phyloP scores from a whole-genome alignment of 2,329 filamentous ascomycete species.

The Xylariaceae sp. region DNA sequence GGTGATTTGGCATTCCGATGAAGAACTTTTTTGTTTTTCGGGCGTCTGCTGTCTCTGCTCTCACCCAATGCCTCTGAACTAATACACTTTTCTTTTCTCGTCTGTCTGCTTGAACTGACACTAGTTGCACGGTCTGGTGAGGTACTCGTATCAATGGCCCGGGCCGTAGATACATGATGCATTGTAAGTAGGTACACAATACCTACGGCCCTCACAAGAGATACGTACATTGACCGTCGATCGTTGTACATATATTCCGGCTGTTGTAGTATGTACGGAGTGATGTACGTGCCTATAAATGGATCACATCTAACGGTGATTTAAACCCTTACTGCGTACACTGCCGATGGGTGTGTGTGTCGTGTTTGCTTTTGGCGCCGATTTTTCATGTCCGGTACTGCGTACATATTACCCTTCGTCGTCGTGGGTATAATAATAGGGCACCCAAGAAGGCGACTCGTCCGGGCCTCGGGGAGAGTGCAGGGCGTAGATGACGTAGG shows the following conservation, averaged over 20 bases:
- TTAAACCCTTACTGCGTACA: not conserved
- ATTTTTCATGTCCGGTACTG: not conserved
- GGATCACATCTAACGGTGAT: not conserved
- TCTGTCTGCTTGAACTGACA: too few relatives aligned
- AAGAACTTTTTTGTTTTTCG: not conserved
- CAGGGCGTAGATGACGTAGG: not conserved
- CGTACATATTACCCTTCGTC: too few relatives aligned
- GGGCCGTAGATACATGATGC: not conserved
- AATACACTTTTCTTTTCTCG: too few relatives aligned
- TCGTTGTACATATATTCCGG: not conserved
- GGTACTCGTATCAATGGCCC: not conserved
- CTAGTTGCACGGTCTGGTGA: not conserved
- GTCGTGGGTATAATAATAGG: not conserved
- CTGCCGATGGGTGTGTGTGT: not conserved
- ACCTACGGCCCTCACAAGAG: not conserved
- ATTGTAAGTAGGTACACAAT: not conserved
- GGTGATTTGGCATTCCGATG: not conserved
- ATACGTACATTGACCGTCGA: too few relatives aligned
- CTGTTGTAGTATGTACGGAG: too few relatives aligned
- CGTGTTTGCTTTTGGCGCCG: not conserved
- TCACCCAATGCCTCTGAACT: not conserved
- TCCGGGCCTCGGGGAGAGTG: not conserved
- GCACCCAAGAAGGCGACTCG: not conserved
- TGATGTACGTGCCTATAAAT: not conserved
- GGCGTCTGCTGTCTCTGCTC: not conserved